Evolutionary conservation across 2,329 filamentous ascomycete species (phyloP).

Genomic region (Helicocarpus griseus): DNA sequence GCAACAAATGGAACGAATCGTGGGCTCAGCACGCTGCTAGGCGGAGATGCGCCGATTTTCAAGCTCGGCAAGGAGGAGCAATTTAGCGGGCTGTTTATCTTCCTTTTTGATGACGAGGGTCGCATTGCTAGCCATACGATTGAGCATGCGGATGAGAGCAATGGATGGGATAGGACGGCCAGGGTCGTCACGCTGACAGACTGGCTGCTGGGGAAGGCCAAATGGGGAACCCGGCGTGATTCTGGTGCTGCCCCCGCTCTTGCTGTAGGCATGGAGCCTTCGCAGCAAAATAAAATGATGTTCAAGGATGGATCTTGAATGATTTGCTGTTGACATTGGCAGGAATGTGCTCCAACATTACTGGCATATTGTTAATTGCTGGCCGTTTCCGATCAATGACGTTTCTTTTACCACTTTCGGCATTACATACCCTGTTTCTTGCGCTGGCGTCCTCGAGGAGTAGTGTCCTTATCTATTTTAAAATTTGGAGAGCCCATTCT

Average conservation of each 20-base stretch:
- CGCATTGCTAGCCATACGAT: slow-evolving; percentile 82
- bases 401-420: not conserved
- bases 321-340: not conserved
- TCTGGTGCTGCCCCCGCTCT: slow-evolving; percentile 5
- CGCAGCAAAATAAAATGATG: not conserved
- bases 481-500: not conserved
- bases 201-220: slow-evolving; percentile 78
- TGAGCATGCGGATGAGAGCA: slow-evolving; percentile 78
- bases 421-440: not conserved
- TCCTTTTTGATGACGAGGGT: slow-evolving; percentile 85
- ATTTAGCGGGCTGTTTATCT: slow-evolving; percentile 87
- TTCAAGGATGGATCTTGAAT: not conserved
- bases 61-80: slow-evolving; percentile 55
- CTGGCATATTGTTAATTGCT: too few species aligned
- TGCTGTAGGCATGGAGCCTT: not conserved
- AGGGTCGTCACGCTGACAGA: slow-evolving; percentile 87
- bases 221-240: slow-evolving; percentile 28
- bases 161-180: slow-evolving; percentile 73
- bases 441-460: not conserved
- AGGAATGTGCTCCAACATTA: too few species aligned
- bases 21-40: slow-evolving; percentile 38
- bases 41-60: slow-evolving; percentile 43
- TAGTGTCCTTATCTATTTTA: not conserved
- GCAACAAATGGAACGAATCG: slow-evolving; percentile 28
- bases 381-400: not conserved